Conservation (phyloP, 2,329 filamentous ascomycete genomes). For the Colletotrichum simmondsii region DNA sequence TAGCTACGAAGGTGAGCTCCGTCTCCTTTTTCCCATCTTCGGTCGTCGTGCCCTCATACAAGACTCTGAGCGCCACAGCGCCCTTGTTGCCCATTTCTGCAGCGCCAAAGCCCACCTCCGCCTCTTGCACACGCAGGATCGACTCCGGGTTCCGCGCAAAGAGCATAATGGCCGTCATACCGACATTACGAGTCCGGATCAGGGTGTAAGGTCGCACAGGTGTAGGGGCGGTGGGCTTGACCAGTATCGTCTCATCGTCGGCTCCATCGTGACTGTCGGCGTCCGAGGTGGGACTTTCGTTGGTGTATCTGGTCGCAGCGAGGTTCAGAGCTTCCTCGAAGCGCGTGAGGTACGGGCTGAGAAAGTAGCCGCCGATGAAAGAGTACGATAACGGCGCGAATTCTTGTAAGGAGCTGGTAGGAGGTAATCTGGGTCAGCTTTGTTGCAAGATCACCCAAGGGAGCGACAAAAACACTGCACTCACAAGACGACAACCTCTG, state of each 20-base stretch:
- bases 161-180: slow-evolving; percentile 90
- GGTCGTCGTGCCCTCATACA: slow-evolving; percentile 58
- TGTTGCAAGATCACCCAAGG: slow-evolving; percentile 8
- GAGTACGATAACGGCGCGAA: slow-evolving; percentile 85
- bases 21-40: slow-evolving; percentile 51
- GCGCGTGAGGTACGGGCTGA: slow-evolving; percentile 79
- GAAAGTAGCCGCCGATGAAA: slow-evolving; percentile 85
- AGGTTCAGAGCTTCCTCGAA: slow-evolving; percentile 78
- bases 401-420: slow-evolving; percentile 82
- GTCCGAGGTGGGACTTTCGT: slow-evolving; percentile 36
- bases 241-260: slow-evolving; percentile 33
- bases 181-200: slow-evolving; percentile 78
- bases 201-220: slow-evolving; percentile 70
- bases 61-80: slow-evolving; percentile 81
- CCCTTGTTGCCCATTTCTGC: slow-evolving; percentile 97
- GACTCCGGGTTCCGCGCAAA: slow-evolving; percentile 75
- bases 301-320: slow-evolving; percentile 61
- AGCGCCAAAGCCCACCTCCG: slow-evolving; percentile 85
- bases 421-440: not conserved
- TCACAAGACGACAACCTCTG: slow-evolving; percentile 68
- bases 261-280: slow-evolving; percentile 36
- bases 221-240: slow-evolving; percentile 30
- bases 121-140: slow-evolving; percentile 76
- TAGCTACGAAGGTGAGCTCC: slow-evolving; percentile 85
- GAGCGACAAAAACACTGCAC: slow-evolving; percentile 39